Conservation (phyloP, 306 rosid genomes). For the Corylus avellana region DNA sequence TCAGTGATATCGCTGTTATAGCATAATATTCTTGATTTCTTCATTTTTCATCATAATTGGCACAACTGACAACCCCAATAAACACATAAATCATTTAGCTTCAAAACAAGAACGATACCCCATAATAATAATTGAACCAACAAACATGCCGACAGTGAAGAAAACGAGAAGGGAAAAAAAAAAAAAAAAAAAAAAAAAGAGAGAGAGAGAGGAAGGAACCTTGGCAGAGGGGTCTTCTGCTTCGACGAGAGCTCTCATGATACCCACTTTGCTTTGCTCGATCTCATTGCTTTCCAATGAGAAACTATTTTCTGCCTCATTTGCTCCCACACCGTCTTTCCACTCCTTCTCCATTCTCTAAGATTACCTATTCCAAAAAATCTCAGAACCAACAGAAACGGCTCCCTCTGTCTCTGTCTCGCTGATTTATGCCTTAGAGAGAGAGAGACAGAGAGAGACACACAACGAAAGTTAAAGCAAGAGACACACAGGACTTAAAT, state of each 20-base stretch:
- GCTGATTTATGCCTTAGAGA: neutral
- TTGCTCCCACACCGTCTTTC: constrained; percentile 10
- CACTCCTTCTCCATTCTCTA: constrained; percentile 20
- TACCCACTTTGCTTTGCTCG: constrained; percentile 42
- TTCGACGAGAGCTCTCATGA: constrained; percentile 43
- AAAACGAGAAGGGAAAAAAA: neutral
- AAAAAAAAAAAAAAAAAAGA: neutral
- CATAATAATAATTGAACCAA: neutral
- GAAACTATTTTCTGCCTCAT: neutral
- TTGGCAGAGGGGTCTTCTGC: constrained; percentile 45
- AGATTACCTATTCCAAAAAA: neutral
- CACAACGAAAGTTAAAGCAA: neutral
- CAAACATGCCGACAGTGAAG: neutral
- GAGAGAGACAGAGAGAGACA: too few species aligned
- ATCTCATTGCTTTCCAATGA: constrained; percentile 36
- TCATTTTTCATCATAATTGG: neutral
- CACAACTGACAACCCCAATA: neutral
- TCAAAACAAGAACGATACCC: neutral
- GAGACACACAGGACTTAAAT: neutral
- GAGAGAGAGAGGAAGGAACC: constrained; percentile 23
- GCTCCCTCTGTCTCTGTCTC: constrained; percentile 7
- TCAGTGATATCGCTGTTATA: neutral
- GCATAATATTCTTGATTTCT: neutral
- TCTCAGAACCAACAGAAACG: neutral
- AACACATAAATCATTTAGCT: neutral